Percentiles rank a stretch among this genome's conserved stretches.
These are phyloP conservation scores for Santalum album DNA, from an alignment of 164 flowering plant species.

Conservation along the genomic window DNA sequence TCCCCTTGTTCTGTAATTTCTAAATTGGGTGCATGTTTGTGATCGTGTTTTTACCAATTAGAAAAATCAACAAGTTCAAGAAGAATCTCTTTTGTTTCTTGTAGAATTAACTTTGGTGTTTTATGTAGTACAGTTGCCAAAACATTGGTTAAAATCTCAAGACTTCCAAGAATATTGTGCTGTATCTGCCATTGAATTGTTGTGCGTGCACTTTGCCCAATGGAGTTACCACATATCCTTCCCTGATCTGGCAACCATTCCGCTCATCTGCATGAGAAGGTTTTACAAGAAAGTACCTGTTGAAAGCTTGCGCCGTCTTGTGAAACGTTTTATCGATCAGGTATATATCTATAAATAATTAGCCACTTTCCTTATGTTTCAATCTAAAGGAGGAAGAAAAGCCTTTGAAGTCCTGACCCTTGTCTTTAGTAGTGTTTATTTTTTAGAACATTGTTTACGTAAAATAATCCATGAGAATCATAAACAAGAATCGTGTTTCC, in stretches of 20 bases:
- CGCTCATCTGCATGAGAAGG: conserved; percentile 57
- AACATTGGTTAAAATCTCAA: conserved; percentile 58
- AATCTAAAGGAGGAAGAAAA: no score
- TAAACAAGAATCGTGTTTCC: no score
- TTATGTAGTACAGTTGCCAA: conserved; percentile 62
- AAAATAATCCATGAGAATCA: no score
- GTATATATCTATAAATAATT: conserved; percentile 21
- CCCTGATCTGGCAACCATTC: conserved; percentile 86
- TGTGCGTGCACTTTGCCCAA: conserved; percentile 65
- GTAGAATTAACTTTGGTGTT: conserved; percentile 1
- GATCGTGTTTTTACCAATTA: no score
- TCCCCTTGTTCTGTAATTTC: no score
- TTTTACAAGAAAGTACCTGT: conserved; percentile 42
- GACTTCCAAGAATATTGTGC: conserved; percentile 61
- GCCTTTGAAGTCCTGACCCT: no score
- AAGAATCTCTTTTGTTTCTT: neutral
- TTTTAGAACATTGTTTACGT: no score
- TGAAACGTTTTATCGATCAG: conserved; percentile 81
- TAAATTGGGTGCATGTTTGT: no score
- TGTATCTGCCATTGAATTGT: conserved; percentile 54
- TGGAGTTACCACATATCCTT: conserved; percentile 94
- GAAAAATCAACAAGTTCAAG: no score
- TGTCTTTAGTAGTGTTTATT: no score
- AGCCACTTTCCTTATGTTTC: neutral
- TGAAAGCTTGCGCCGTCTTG: conserved; percentile 48